Percentiles rank a stretch among this genome's conserved stretches.
These are phyloP conservation scores for Darksidea phi DNA, from an alignment of 495 filamentous ascomycete genomes.

Conservation along the genomic window DNA sequence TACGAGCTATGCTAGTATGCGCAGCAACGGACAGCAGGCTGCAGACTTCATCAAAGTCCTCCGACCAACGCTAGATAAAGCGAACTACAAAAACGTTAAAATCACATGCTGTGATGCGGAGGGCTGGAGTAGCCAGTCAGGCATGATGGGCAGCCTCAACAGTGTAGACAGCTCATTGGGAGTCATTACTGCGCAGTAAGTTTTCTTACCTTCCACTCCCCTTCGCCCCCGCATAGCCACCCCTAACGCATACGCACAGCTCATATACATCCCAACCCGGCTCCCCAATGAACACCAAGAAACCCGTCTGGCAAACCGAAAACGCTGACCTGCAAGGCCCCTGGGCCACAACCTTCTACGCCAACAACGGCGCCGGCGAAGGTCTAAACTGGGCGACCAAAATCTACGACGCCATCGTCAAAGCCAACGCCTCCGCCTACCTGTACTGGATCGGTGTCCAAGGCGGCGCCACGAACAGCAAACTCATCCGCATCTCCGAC, in stretches of 20 bases:
- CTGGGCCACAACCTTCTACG: constrained; percentile 22
- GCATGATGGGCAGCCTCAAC: constrained; percentile 14
- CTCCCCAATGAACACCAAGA: constrained; percentile 18
- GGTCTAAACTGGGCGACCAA: constrained; percentile 30
- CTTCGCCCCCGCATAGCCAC: no score
- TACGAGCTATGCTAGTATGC: constrained; percentile 34
- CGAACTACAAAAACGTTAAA: neutral
- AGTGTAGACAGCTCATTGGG: constrained; percentile 8
- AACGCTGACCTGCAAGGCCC: constrained; percentile 39
- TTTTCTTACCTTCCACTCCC: neutral
- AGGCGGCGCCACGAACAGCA: constrained; percentile 37
- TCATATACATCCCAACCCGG: constrained; percentile 20
- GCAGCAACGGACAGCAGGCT: constrained; percentile 24
- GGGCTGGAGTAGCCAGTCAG: constrained; percentile 27
- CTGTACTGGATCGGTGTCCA: constrained; percentile 42
- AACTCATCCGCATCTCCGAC: constrained; percentile 23
- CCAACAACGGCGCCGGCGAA: constrained; percentile 25
- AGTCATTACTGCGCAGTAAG: constrained; percentile 23
- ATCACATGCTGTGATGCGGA: constrained; percentile 34
- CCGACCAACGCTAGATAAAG: constrained; percentile 30
- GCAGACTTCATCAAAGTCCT: constrained; percentile 35
- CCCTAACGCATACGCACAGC: neutral
- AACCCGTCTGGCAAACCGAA: constrained; percentile 30
- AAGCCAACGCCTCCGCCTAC: constrained; percentile 18
- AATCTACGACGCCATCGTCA: constrained; percentile 23